Evolutionary conservation across 202 grass and related monocot genomes (phyloP).

Genomic region (Brachypodium distachyon): DNA sequence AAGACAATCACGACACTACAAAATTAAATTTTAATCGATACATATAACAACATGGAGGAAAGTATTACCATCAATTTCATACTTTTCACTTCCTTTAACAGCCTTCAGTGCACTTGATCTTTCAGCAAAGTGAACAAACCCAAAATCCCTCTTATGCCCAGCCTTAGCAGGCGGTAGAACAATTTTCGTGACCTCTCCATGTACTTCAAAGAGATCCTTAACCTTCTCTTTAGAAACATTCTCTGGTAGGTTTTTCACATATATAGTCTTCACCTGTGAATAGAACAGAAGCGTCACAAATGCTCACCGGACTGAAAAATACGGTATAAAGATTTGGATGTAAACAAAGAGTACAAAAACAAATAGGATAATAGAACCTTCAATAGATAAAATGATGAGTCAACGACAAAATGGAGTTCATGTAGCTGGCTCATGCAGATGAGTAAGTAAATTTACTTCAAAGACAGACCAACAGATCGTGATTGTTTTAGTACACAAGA

Average conservation of each 20-base stretch:
- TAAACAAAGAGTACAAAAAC: neutral
- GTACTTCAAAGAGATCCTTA: conserved; percentile 76
- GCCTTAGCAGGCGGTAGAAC: conserved; percentile 83
- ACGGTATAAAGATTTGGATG: neutral
- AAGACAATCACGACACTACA: neutral
- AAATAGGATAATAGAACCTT: neutral
- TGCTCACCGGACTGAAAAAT: neutral
- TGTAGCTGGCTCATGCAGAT: neutral
- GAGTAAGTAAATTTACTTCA: neutral
- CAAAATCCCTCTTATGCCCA: conserved; percentile 93
- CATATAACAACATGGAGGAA: neutral
- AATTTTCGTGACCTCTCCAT: conserved; percentile 85
- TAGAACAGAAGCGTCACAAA: neutral
- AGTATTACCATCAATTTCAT: conserved; percentile 83
- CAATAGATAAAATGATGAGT: neutral
- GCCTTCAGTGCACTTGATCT: conserved; percentile 93
- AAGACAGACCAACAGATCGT: neutral
- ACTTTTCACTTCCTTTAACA: conserved; percentile 75
- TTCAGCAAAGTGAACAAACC: conserved; percentile 91
- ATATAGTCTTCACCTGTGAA: conserved; percentile 86
- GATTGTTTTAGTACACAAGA: neutral
- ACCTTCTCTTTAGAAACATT: conserved; percentile 73
- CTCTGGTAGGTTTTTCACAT: conserved; percentile 94
- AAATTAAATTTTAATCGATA: neutral
- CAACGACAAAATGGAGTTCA: neutral